Percentiles rank a stretch among this genome's conserved stretches.
Conservation (phyloP, 163 green algal genomes). For the Coccomyxa subellipsoidea region DNA sequence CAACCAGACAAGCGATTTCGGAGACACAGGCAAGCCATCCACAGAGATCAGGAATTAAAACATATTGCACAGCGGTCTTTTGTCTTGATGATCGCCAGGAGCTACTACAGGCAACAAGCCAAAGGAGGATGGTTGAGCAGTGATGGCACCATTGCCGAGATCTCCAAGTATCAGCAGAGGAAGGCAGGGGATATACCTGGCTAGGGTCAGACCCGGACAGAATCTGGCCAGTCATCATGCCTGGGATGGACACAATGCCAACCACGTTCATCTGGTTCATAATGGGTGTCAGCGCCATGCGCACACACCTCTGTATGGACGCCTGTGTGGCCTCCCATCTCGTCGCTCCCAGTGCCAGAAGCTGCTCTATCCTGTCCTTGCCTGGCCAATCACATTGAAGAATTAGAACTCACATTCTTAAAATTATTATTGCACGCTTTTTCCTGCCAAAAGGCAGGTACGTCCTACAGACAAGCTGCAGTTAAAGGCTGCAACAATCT, state of each 20-base stretch:
- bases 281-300: constrained; percentile 69
- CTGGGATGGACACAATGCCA: constrained; percentile 73
- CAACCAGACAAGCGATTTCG: background rate
- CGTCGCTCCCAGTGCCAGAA: constrained; percentile 72
- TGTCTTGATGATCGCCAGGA: too few relatives aligned
- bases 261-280: constrained; percentile 86
- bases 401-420: background rate
- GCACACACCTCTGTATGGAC: constrained; percentile 37
- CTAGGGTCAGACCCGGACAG: constrained; percentile 67
- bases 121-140: too few relatives aligned
- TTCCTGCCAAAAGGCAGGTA: too few relatives aligned
- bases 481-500: too few relatives aligned
- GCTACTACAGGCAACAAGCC: too few relatives aligned
- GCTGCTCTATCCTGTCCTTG: constrained; percentile 63
- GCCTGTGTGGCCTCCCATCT: constrained; percentile 59
- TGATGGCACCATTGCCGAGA: background rate
- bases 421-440: too few relatives aligned
- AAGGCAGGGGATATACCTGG: constrained; percentile 36
- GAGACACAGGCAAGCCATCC: background rate
- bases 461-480: too few relatives aligned
- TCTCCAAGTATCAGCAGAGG: too few relatives aligned
- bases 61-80: too few relatives aligned
- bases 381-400: constrained; percentile 28
- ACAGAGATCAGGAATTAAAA: too few relatives aligned
- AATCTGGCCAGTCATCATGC: constrained; percentile 92